Base-by-base conservation (phyloP, 202 grass and related monocot genomes). In the Carex arenaria region DNA sequence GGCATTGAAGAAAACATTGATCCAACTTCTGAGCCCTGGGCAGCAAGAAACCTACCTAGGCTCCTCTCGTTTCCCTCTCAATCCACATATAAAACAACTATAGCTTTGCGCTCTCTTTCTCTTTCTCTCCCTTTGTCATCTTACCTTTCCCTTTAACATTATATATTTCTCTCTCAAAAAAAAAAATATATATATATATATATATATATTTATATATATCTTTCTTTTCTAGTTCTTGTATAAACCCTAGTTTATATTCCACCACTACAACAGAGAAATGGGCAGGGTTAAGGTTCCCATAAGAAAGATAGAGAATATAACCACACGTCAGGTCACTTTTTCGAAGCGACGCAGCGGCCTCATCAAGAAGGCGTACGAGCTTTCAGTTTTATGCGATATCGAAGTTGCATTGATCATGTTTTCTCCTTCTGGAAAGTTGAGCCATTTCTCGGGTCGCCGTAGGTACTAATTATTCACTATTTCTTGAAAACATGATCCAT, bases 301-400 rank as follows among this genome's bases (percentile, higher is more conserved):
- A 73, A 64, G 47, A 40, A 64, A 80, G 83, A 96, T 96, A 69
- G 70, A 85, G 64, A 89, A 93, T 84, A 86, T 12, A 38, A 93
- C 87, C 0, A 96, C 90, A 69, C 85, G 93, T 20, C 93, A 91
- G 79, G 93, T 96, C 54, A 96, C 93, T 80, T 96, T 93, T 87
- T 96, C 90, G 12, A 96, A 96, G 79, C 90, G 90, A 34, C 86
- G 90, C 22, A 96, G 90, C 80, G 89, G 93, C 1, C 90, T 96
- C 67, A 88, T 96, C 77, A 96, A 96, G 85, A 96, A 96, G 75
- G 93, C 89, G 1, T 96, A 91, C 68, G 93, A 96, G 87, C 87
- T 96, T 12, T 89, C 89, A 32, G 90, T 96, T 53, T 80, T 93
- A 26, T 93, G 93, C 67, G 93, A 96, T 85, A 91, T 93, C 82